Evolutionary conservation across 1,284 basidiomycete genomes (phyloP), one percentile per base, ranked within the genome.

Genomic region (Psilocybe mexicana): DNA sequence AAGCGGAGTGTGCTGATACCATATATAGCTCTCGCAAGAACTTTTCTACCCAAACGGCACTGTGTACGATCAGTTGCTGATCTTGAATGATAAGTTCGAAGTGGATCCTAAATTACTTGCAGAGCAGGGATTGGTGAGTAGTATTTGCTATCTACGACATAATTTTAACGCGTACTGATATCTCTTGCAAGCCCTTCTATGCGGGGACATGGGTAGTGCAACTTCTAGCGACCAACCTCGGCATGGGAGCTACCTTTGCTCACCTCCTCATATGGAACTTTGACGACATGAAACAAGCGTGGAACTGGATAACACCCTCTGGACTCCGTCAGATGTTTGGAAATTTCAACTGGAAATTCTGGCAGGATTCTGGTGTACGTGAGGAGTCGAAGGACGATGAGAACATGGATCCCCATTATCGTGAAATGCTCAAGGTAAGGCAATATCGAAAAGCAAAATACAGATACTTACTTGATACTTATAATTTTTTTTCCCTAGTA

Each of bases 231-330:
- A 74, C 74, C 1, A 78, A 78, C 61, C 67, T 76, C 52, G 76
- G 67, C 5, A 69, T 82, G 58, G 78, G 70, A 18, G 80, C 80
- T 0, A 82, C 81, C 0, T 72, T 84, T 53, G 78, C 77, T 0
- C 82, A 84, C 60, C 68, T 84, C 2, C 68, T 81, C 6, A 72
- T 84, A 6, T 84, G 81, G 82, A 81, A 81, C 54, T 68, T 67
- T 48, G 64, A 76, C 26, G 81, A 83, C 52, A 60, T 84, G 42
- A 59, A 65, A 0, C 58, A 60, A 7, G 77, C 79, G 1, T 81
- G 81, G 79, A 64, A 58, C 24, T 82, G 81, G 80, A 54, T 70
- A 43, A 66, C 69, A 2, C 74, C 72, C 3, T 66, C 73, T 42
- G 64, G 62, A 11, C 58, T 78, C n/a, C 69, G 67, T 44, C 58